These are phyloP conservation scores for Neurospora tetrasperma DNA, from an alignment of 495 filamentous ascomycete species.

Conservation along the genomic window DNA sequence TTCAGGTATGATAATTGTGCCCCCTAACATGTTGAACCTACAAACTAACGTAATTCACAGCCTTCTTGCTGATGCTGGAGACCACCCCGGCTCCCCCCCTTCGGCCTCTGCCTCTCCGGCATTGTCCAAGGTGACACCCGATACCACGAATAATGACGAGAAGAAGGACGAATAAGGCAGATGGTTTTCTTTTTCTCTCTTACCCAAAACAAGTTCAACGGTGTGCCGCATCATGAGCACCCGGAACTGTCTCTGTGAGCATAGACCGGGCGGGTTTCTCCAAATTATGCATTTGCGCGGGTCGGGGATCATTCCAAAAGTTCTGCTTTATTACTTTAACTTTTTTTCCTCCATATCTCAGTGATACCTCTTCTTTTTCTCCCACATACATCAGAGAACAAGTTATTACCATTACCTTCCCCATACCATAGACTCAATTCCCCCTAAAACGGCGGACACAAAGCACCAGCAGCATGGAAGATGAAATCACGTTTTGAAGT, in stretches of 20 bases:
- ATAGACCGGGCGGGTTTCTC: constrained; percentile 31
- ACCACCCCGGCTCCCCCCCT: constrained; percentile 49
- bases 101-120: constrained; percentile 51
- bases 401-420: constrained; percentile 1
- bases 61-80: constrained; percentile 42
- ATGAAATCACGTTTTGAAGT: neutral
- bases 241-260: constrained; percentile 14
- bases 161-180: constrained; percentile 36
- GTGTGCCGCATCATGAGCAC: constrained; percentile 21
- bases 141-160: constrained; percentile 31
- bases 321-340: constrained; percentile 6
- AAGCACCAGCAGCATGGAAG: neutral
- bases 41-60: constrained; percentile 22
- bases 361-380: constrained; percentile 1
- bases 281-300: constrained; percentile 30
- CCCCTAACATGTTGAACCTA: constrained; percentile 8
- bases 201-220: constrained; percentile 8
- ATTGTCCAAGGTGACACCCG: constrained; percentile 53
- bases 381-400: constrained; percentile 2
- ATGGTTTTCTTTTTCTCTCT: constrained; percentile 15
- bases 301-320: constrained; percentile 24
- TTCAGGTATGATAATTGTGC: constrained; percentile 61
- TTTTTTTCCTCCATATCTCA: constrained; percentile 1
- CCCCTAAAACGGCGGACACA: neutral
- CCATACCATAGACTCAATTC: neutral